Evolutionary conservation across 2,329 filamentous ascomycete genomes (phyloP).

Genomic region (Sordariomycetes sp.): DNA sequence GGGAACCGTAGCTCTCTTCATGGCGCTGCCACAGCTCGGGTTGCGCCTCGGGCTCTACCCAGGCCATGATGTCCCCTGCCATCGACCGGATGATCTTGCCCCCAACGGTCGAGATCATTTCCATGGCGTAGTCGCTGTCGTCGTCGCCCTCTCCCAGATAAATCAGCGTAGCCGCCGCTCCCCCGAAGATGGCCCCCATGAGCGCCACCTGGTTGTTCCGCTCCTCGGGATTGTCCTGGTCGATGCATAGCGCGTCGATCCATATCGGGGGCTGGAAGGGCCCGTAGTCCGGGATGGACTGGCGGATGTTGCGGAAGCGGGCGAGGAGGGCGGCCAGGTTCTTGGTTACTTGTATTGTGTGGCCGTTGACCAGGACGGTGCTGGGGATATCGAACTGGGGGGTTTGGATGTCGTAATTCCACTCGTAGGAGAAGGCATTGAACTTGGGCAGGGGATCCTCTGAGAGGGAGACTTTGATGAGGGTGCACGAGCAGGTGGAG

Average conservation of each 20-base stretch:
- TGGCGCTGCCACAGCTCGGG: neutral
- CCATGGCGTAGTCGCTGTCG: neutral
- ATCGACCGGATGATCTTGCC: neutral
- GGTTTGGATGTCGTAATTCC: neutral
- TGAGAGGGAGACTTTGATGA: neutral
- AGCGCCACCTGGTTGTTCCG: slow-evolving; percentile 12
- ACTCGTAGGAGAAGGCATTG: neutral
- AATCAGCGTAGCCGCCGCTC: slow-evolving; percentile 4
- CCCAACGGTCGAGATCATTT: neutral
- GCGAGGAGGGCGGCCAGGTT: neutral
- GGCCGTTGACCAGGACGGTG: neutral
- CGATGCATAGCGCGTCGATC: slow-evolving; percentile 15
- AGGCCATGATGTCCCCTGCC: neutral
- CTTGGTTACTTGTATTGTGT: neutral
- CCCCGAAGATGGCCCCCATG: slow-evolving; percentile 12
- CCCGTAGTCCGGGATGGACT: neutral
- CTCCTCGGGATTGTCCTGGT: slow-evolving; percentile 12
- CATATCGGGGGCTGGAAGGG: slow-evolving; percentile 7
- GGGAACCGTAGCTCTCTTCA: neutral
- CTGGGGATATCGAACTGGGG: neutral
- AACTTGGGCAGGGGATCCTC: neutral
- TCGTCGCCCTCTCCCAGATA: neutral
- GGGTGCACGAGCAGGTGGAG: neutral
- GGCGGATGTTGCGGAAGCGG: neutral
- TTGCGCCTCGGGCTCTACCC: neutral